Percentiles rank a stretch among this genome's conserved stretches.
phyloP scores from a whole-genome alignment of 768 basidiomycete species.

The Pisolithus microcarpus region DNA sequence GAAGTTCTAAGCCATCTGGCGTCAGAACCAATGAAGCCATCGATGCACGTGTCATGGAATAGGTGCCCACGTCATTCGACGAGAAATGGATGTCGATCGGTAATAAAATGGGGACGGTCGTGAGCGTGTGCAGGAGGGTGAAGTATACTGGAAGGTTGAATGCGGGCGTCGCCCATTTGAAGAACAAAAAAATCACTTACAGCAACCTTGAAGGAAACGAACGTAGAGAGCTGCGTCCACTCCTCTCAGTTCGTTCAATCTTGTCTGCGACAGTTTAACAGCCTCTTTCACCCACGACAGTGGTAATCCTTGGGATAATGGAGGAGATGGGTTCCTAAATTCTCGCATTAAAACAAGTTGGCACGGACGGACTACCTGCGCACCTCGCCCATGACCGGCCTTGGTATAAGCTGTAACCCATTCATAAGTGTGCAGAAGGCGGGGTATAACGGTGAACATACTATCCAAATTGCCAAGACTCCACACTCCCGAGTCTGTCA shows the following conservation, averaged over 20 bases:
- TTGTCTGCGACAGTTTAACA: constrained; percentile 48
- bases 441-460: constrained; percentile 29
- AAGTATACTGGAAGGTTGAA: constrained; percentile 48
- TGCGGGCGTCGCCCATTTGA: not conserved
- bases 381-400: constrained; percentile 73
- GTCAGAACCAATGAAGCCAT: constrained; percentile 61
- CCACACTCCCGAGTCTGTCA: constrained; percentile 53
- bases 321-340: constrained; percentile 48
- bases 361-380: constrained; percentile 5
- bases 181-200: constrained; percentile 35
- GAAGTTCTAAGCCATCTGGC: constrained; percentile 44
- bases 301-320: constrained; percentile 51
- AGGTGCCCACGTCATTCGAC: constrained; percentile 36
- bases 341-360: not conserved
- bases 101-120: constrained; percentile 63
- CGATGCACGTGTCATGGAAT: constrained; percentile 69
- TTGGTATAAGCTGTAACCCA: constrained; percentile 48
- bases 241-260: constrained; percentile 57
- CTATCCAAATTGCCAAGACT: constrained; percentile 85
- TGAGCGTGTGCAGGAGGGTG: constrained; percentile 54
- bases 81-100: constrained; percentile 65
- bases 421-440: not conserved
- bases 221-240: constrained; percentile 72
- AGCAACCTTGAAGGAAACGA: constrained; percentile 66
- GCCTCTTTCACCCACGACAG: constrained; percentile 64